phyloP scores from a whole-genome alignment of 2,329 filamentous ascomycete species.

The Talaromyces rugulosus region DNA sequence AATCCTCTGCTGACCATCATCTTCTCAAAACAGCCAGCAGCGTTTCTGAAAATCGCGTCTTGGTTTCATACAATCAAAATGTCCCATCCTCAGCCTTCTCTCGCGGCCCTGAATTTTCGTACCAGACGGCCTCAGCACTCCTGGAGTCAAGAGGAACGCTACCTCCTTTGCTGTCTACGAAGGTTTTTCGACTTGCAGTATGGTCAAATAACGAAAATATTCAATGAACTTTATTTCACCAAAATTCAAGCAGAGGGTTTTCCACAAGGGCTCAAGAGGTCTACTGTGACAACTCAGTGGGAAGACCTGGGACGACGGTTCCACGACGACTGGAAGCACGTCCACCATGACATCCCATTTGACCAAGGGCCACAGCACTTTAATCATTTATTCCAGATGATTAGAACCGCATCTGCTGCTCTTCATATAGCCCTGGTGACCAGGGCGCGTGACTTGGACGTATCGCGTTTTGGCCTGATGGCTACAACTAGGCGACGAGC shows the following conservation, averaged over 20 bases:
- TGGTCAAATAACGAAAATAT: constrained; percentile 17
- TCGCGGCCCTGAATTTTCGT: background rate
- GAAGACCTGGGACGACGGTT: constrained; percentile 15
- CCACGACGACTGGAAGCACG: constrained; percentile 20
- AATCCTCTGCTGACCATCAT: background rate
- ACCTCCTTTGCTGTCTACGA: constrained; percentile 23
- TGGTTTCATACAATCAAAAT: background rate
- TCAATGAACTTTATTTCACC: constrained; percentile 22
- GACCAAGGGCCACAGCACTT: constrained; percentile 15
- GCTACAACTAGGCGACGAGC: background rate
- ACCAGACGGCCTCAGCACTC: constrained; percentile 4
- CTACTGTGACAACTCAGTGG: constrained; percentile 20
- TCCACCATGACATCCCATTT: constrained; percentile 20
- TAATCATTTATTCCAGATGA: constrained; percentile 12
- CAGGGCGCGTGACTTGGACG: constrained; percentile 1
- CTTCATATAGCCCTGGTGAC: background rate
- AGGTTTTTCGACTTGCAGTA: constrained; percentile 19
- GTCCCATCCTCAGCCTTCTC: background rate
- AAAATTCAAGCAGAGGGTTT: constrained; percentile 21
- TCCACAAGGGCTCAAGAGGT: constrained; percentile 4
- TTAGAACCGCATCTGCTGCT: background rate
- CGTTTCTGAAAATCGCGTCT: background rate
- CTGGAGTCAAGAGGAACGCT: constrained; percentile 17
- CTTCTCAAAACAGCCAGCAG: background rate
- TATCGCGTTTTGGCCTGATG: background rate